A percentile compares a stretch with the other conserved stretches of the same genome.
phyloP scores from a whole-genome alignment of 2,329 filamentous ascomycete genomes.

The Colletotrichum ledebouriae region DNA sequence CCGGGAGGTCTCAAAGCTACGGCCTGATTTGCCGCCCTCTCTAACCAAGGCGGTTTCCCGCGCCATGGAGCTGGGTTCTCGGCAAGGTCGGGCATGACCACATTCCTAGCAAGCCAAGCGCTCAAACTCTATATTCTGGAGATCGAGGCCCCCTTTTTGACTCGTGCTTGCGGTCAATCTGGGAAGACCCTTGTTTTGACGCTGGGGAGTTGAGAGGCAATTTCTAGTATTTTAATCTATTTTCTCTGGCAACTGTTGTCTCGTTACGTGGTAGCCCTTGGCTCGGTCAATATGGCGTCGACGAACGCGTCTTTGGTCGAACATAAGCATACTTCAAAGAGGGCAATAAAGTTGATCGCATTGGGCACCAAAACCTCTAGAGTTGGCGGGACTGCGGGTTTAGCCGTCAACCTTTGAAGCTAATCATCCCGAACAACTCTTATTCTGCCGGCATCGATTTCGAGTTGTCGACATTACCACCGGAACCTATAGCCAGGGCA shows the following conservation, averaged over 20 bases:
- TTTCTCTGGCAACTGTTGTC: not conserved
- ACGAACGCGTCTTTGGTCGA: not conserved
- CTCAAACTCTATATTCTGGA: constrained; percentile 24
- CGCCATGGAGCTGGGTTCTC: constrained; percentile 16
- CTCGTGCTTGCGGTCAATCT: constrained; percentile 10
- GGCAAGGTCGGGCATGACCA: constrained; percentile 21
- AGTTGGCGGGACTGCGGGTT: not conserved
- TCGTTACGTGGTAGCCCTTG: constrained; percentile 2
- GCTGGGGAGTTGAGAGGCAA: not conserved
- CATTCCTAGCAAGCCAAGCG: constrained; percentile 1
- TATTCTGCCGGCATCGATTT: not conserved
- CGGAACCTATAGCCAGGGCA: not conserved
- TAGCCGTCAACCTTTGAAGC: not conserved
- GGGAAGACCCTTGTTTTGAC: constrained; percentile 13
- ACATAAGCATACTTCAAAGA: not conserved
- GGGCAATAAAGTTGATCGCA: not conserved
- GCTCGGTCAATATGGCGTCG: not conserved
- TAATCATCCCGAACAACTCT: not conserved
- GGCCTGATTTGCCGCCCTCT: too few relatives aligned
- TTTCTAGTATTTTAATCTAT: constrained; percentile 18
- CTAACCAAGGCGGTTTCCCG: not conserved
- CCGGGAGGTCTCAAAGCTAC: not conserved
- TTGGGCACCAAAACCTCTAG: not conserved
- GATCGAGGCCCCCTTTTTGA: constrained; percentile 22
- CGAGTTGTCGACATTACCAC: constrained; percentile 10